Conservation (phyloP, 257 asterid genomes). For the Eustoma russellianum region DNA sequence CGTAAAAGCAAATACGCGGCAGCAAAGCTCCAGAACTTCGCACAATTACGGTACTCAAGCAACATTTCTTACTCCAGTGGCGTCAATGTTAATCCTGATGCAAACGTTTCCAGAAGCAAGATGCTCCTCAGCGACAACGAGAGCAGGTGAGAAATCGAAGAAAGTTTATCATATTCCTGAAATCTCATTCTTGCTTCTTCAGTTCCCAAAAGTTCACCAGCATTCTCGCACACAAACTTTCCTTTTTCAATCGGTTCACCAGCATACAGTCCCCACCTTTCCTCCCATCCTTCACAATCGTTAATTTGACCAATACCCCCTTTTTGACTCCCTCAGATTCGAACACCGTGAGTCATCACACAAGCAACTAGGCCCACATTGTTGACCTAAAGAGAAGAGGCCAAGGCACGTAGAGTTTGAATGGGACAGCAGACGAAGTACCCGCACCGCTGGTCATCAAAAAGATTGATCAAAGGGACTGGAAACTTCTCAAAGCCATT, state of each 20-base stretch:
- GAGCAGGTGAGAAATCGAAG: constrained; percentile 47
- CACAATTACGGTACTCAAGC: constrained; percentile 41
- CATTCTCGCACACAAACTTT: constrained; percentile 69
- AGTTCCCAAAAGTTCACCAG: constrained; percentile 82
- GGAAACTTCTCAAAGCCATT: constrained; percentile 54
- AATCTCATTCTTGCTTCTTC: constrained; percentile 62
- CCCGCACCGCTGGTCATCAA: constrained; percentile 40
- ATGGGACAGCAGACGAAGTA: constrained; percentile 56
- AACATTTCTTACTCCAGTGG: constrained; percentile 61
- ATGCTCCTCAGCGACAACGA: constrained; percentile 78
- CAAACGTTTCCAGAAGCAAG: constrained; percentile 59
- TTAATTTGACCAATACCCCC: constrained; percentile 41
- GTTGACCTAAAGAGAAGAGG: constrained; percentile 26
- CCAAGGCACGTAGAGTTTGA: constrained; percentile 38
- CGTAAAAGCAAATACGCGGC: constrained; percentile 79
- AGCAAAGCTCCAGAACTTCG: constrained; percentile 78
- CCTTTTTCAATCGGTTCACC: constrained; percentile 48
- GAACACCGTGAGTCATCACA: constrained; percentile 48
- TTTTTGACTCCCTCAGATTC: constrained; percentile 59
- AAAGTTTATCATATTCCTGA: constrained; percentile 38
- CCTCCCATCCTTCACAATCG: constrained; percentile 43
- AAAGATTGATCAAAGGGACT: constrained; percentile 45
- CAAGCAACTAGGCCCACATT: constrained; percentile 74
- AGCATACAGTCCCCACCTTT: constrained; percentile 78
- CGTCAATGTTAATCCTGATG: constrained; percentile 82